These are phyloP conservation scores for Hortiboletus flavorubellus DNA, from an alignment of 768 basidiomycete genomes.

Conservation along the genomic window DNA sequence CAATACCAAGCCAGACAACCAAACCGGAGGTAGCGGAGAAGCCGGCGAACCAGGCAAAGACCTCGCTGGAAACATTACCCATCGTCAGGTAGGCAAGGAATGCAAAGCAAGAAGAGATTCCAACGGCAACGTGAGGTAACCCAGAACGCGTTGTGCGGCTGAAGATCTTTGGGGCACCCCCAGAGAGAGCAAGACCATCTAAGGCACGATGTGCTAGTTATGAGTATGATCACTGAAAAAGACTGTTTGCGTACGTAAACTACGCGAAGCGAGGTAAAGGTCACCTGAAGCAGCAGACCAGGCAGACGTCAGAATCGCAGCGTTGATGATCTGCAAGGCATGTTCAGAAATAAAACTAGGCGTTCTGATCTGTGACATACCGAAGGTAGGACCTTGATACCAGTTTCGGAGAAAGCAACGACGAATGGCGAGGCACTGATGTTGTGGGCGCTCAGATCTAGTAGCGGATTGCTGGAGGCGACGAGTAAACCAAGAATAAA, in stretches of 20 bases:
- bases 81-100: constrained; percentile 42
- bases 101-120: constrained; percentile 27
- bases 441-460: too few relatives aligned
- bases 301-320: too few relatives aligned
- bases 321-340: too few relatives aligned
- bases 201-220: constrained; percentile 14
- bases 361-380: too few relatives aligned
- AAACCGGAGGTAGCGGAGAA: constrained; percentile 39
- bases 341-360: too few relatives aligned
- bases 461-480: too few relatives aligned
- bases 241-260: constrained; percentile 10
- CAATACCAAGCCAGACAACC: constrained; percentile 42
- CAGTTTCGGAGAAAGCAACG: too few relatives aligned
- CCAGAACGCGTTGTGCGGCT: constrained; percentile 35
- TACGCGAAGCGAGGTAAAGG: too few relatives aligned
- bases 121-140: constrained; percentile 43
- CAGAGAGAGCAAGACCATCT: constrained; percentile 52
- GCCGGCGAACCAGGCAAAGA: constrained; percentile 41
- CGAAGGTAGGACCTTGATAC: too few relatives aligned
- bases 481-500: too few relatives aligned
- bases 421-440: too few relatives aligned
- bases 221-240: background rate
- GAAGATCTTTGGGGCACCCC: constrained; percentile 54
- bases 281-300: constrained; percentile 8
- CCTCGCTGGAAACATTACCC: constrained; percentile 31